Conservation (phyloP, 2,329 filamentous ascomycete species). For the Lachnellula suecica region DNA sequence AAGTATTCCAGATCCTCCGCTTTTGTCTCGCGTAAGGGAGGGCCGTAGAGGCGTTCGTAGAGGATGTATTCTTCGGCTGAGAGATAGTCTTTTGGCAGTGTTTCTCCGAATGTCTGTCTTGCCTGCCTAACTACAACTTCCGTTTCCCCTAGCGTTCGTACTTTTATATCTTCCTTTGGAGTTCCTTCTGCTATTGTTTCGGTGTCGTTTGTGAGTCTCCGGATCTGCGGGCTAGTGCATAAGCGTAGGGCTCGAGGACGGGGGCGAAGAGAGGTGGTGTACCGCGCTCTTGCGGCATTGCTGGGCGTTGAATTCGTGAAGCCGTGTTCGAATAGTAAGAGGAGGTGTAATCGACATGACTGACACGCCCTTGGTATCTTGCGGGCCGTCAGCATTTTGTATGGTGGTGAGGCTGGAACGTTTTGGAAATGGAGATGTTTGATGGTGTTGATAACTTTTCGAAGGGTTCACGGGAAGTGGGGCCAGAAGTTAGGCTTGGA, state of each 20-base stretch:
- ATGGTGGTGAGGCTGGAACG: neutral
- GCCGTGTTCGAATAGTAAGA: conserved; percentile 33
- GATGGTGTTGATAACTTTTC: neutral
- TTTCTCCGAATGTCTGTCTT: conserved; percentile 74
- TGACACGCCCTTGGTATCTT: conserved; percentile 31
- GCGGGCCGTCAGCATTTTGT: conserved; percentile 29
- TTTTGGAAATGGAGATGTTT: neutral
- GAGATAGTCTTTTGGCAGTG: conserved; percentile 70
- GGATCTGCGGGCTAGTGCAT: conserved; percentile 6
- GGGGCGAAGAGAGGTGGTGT: conserved; percentile 11
- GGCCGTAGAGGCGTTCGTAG: conserved; percentile 80
- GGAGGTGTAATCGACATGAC: conserved; percentile 35
- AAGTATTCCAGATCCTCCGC: conserved; percentile 55
- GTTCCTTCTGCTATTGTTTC: neutral
- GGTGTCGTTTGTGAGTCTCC: conserved; percentile 18
- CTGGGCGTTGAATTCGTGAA: conserved; percentile 25
- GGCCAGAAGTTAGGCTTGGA: neutral
- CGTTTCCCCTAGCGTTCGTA: conserved; percentile 36
- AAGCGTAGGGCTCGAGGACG: conserved; percentile 8
- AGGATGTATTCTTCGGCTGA: conserved; percentile 68
- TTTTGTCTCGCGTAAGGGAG: conserved; percentile 62
- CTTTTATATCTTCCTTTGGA: neutral
- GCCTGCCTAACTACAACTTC: conserved; percentile 69
- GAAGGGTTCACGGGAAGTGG: neutral
- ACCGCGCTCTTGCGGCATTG: conserved; percentile 12